These are phyloP conservation scores for Ceratocystis huliohia DNA, from an alignment of 2,329 filamentous ascomycete species.

Conservation along the genomic window DNA sequence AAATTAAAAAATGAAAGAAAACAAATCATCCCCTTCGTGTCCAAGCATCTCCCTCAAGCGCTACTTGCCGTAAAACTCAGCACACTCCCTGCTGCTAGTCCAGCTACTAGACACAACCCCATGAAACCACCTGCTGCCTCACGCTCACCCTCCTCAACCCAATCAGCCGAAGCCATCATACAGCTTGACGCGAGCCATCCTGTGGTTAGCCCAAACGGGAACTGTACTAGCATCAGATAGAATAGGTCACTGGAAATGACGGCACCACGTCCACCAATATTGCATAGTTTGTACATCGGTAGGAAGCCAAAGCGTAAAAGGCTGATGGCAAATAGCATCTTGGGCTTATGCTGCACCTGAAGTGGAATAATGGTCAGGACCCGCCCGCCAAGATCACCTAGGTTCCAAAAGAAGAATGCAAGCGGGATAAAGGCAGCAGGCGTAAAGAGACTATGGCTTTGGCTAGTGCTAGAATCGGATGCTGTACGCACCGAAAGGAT, in stretches of 20 bases:
- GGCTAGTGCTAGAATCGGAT: background rate
- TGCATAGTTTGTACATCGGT: slow-evolving; percentile 81
- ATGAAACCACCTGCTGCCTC: slow-evolving; percentile 91
- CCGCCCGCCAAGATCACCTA: slow-evolving; percentile 70
- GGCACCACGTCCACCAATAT: slow-evolving; percentile 65
- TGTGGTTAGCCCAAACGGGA: slow-evolving; percentile 72
- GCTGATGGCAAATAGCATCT: slow-evolving; percentile 53
- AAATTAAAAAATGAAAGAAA: background rate
- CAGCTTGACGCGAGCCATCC: slow-evolving; percentile 76
- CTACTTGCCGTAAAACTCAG: slow-evolving; percentile 65
- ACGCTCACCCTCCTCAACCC: slow-evolving; percentile 68
- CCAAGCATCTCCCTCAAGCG: slow-evolving; percentile 27
- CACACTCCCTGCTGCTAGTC: slow-evolving; percentile 73
- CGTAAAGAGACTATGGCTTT: slow-evolving; percentile 48
- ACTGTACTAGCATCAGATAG: slow-evolving; percentile 72
- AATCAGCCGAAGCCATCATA: slow-evolving; percentile 81
- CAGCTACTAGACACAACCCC: slow-evolving; percentile 76
- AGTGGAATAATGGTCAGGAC: slow-evolving; percentile 48
- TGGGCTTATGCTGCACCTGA: slow-evolving; percentile 50
- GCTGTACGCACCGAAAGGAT: slow-evolving; percentile 34
- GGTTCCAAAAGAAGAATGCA: slow-evolving; percentile 85
- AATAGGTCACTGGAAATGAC: slow-evolving; percentile 69
- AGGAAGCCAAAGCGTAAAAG: slow-evolving; percentile 57
- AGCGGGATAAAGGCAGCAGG: slow-evolving; percentile 76
- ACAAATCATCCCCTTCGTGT: background rate